These are phyloP conservation scores for Ambispora gerdemannii DNA, from an alignment of 192 early-diverging fungal genomes.

Conservation along the genomic window DNA sequence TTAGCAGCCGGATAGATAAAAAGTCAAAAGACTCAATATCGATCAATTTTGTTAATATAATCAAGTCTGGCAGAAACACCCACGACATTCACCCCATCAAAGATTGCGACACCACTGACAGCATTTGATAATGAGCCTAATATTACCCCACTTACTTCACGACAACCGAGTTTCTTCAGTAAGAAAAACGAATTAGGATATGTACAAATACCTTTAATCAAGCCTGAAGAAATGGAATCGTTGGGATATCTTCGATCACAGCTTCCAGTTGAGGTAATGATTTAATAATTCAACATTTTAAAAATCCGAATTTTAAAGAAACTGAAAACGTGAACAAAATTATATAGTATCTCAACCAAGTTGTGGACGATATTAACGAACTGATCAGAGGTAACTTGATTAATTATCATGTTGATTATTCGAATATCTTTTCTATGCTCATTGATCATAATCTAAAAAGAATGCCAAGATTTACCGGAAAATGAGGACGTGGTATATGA, in stretches of 20 bases:
- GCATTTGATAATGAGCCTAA: neutral
- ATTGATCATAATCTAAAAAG: neutral
- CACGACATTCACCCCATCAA: neutral
- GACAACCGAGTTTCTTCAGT: too few species aligned
- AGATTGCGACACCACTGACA: neutral
- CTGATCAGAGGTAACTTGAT: constrained; percentile 5
- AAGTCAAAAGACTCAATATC: too few species aligned
- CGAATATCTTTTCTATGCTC: neutral
- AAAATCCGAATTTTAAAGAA: too few species aligned
- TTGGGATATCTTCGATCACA: constrained; percentile 6
- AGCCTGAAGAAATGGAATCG: neutral
- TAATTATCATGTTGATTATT: too few species aligned
- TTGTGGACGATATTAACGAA: constrained; percentile 3
- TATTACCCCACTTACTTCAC: neutral
- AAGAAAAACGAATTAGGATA: neutral
- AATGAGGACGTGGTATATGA: neutral
- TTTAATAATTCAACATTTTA: neutral
- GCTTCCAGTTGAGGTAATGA: neutral
- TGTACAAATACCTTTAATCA: neutral
- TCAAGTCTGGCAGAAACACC: too few species aligned
- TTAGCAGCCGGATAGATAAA: too few species aligned
- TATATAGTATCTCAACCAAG: constrained; percentile 1
- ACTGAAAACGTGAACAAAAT: too few species aligned
- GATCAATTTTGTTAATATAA: too few species aligned
- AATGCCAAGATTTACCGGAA: neutral